Evolutionary conservation across 1,284 basidiomycete species (phyloP).

Genomic region (Takashimella tepidaria): DNA sequence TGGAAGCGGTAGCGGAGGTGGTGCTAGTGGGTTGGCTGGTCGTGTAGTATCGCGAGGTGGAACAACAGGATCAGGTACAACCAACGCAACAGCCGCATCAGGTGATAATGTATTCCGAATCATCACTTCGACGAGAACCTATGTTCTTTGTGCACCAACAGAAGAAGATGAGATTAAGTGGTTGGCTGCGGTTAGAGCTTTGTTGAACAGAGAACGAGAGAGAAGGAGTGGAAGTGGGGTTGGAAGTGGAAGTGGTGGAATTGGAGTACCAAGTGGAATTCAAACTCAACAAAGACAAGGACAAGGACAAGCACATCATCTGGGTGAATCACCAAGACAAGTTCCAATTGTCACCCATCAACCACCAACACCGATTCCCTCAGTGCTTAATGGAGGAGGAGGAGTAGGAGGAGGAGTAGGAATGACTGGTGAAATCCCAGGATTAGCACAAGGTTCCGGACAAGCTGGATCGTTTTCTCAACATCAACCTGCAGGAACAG

Average conservation of each 20-base stretch:
- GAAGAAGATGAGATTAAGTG: slow-evolving; percentile 99
- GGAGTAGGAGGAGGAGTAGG: background rate
- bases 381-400: background rate
- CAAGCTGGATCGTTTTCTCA: no score
- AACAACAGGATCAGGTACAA: background rate
- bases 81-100: slow-evolving; percentile 1
- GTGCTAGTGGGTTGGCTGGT: background rate
- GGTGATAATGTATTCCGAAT: slow-evolving; percentile 80
- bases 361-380: slow-evolving; percentile 29
- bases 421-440: background rate
- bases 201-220: slow-evolving; percentile 55
- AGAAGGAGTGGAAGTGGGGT: background rate
- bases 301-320: background rate
- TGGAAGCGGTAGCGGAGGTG: background rate
- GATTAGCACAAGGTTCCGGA: background rate
- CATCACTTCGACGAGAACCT: slow-evolving; percentile 79
- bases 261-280: background rate
- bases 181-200: slow-evolving; percentile 86
- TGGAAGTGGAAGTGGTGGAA: background rate
- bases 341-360: slow-evolving; percentile 34
- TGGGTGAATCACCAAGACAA: background rate
- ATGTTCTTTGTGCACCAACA: slow-evolving; percentile 85
- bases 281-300: background rate
- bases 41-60: no score
- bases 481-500: background rate